Conservation (phyloP, 495 filamentous ascomycete species). For the Annulohypoxylon nitens region DNA sequence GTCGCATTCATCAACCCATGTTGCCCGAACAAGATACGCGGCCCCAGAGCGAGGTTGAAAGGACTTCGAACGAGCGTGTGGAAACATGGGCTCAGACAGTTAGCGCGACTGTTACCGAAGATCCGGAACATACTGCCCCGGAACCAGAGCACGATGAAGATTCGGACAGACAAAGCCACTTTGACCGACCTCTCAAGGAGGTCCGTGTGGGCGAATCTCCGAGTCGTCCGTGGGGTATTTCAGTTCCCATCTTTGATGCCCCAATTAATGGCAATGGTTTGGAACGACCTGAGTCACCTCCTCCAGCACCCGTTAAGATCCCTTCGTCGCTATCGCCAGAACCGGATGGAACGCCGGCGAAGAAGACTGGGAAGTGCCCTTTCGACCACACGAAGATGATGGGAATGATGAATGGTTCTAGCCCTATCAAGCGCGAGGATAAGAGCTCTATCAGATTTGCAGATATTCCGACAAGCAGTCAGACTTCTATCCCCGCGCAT, state of each 20-base stretch:
- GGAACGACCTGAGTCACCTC: slow-evolving; percentile 56
- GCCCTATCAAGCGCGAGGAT: slow-evolving; percentile 42
- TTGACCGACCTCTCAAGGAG: slow-evolving; percentile 84
- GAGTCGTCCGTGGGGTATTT: slow-evolving; percentile 90
- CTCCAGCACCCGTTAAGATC: slow-evolving; percentile 56
- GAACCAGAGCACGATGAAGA: slow-evolving; percentile 54
- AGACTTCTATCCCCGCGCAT: slow-evolving; percentile 42
- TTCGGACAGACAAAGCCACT: slow-evolving; percentile 70
- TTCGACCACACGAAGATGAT: slow-evolving; percentile 61
- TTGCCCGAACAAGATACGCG: slow-evolving; percentile 72
- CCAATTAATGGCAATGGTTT: slow-evolving; percentile 45
- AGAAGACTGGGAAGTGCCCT: slow-evolving; percentile 57
- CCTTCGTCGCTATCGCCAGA: slow-evolving; percentile 46
- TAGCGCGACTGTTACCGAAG: slow-evolving; percentile 55
- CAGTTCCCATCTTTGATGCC: slow-evolving; percentile 71
- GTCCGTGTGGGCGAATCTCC: slow-evolving; percentile 90
- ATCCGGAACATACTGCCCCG: slow-evolving; percentile 51
- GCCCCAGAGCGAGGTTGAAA: slow-evolving; percentile 59
- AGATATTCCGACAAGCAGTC: slow-evolving; percentile 38
- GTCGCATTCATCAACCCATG: slow-evolving; percentile 84
- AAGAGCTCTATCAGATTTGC: slow-evolving; percentile 37
- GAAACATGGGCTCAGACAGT: slow-evolving; percentile 85
- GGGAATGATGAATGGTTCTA: slow-evolving; percentile 42
- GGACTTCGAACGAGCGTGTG: slow-evolving; percentile 72
- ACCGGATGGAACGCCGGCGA: slow-evolving; percentile 38